phyloP scores from a whole-genome alignment of 2,329 filamentous ascomycete genomes.

The Trichoderma sp. region DNA sequence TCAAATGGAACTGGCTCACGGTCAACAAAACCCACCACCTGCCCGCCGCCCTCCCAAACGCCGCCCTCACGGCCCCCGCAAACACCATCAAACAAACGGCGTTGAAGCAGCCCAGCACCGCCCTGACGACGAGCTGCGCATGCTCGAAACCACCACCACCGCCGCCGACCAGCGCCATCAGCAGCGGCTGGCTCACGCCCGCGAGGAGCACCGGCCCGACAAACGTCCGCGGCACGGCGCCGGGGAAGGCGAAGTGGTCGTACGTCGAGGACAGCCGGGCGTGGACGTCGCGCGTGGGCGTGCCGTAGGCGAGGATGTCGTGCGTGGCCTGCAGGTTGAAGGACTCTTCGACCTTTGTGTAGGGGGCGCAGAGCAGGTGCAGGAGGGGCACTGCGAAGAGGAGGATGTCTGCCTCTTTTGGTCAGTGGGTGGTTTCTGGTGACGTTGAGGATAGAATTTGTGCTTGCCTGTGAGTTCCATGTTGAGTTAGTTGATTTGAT shows the following conservation, averaged over 20 bases:
- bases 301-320: slow-evolving; percentile 82
- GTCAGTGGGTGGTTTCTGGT: neutral
- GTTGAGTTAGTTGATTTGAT: neutral
- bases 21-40: slow-evolving; percentile 82
- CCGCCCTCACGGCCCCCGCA: slow-evolving; percentile 61
- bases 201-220: slow-evolving; percentile 78
- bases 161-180: slow-evolving; percentile 51
- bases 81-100: slow-evolving; percentile 68
- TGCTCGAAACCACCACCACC: slow-evolving; percentile 54
- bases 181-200: slow-evolving; percentile 67
- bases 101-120: slow-evolving; percentile 77
- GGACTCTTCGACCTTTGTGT: slow-evolving; percentile 98
- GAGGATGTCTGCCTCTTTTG: slow-evolving; percentile 32
- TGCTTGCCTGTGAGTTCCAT: slow-evolving; percentile 12
- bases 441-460: neutral
- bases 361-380: slow-evolving; percentile 76
- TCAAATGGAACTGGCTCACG: slow-evolving; percentile 84
- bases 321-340: slow-evolving; percentile 96
- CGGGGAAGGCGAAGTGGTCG: slow-evolving; percentile 89
- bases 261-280: slow-evolving; percentile 65
- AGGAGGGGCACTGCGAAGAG: slow-evolving; percentile 62
- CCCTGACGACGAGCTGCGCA: slow-evolving; percentile 68
- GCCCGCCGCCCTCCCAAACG: slow-evolving; percentile 69
- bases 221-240: slow-evolving; percentile 89
- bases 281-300: slow-evolving; percentile 60